Base-by-base conservation (phyloP, 805 yeast genomes). In the Lipomyces mesembrius region DNA sequence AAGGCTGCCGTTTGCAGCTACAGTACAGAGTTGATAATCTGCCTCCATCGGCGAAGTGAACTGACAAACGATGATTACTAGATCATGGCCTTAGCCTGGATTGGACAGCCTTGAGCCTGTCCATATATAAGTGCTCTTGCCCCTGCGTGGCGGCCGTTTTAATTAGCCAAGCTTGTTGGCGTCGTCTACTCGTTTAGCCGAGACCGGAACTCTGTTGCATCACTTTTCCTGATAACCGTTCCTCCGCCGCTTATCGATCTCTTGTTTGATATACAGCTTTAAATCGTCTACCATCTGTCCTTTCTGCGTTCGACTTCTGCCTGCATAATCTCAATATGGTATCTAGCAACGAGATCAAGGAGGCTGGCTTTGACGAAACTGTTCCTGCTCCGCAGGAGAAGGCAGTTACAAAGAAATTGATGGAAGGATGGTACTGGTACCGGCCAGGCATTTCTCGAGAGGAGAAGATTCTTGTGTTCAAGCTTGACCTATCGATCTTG, bases 401-500 rank as follows among this genome's bases (percentile, higher is more conserved):
- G 49, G n/a, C 22, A n/a, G n/a, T 5, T 7, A 54, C 43, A 7
- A 8, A 32, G 56, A 56, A 32, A 32, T 32, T 56, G 29, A 6
- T 27, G 55, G 62, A 59, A 17, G 62, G 62, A 22, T 25, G 55
- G 22, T 27, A 35, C 1, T 77, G 79, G 79, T 77, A 77, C 61
- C 79, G 79, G 14, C 61, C 63, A 5, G 65, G 64, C 17, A 57
- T 46, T 27, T 34, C 61, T 22, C 27, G 46, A 32, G 73, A 73
- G 8, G 78, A 76, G 63, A 75, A 73, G 62, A 74, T 71, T 54
- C 67, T 78, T 20, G 62, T 78, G 25, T 61, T 77, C 63, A 79
- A 79, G 63, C 69, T 78, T 2, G 81, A 78, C 63, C 69, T 74
- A 65, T 64, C 75, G 35, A 61, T 78, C 27, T 71, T 78, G 35